A percentile compares a stretch with the other conserved stretches of the same genome.
These are phyloP conservation scores for Erodium moschatum DNA, from an alignment of 441 rosid species.

Conservation along the genomic window DNA sequence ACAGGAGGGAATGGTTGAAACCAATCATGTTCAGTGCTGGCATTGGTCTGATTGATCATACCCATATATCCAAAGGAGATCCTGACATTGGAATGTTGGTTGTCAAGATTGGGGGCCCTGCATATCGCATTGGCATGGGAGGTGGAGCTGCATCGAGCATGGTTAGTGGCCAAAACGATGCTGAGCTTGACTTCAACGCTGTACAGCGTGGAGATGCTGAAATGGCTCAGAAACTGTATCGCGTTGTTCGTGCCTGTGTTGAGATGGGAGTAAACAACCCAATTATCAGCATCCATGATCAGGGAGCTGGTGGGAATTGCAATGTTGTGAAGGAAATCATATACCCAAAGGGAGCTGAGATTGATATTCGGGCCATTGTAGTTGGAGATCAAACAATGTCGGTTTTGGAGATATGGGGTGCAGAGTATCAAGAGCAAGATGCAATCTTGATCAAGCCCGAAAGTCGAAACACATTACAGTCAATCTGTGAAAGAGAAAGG, in stretches of 20 bases:
- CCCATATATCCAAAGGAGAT: slow-evolving; percentile 70
- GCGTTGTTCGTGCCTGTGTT: slow-evolving; percentile 80
- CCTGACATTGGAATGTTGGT: slow-evolving; percentile 88
- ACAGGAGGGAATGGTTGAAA: slow-evolving; percentile 91
- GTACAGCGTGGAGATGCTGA: slow-evolving; percentile 97
- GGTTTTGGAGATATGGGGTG: slow-evolving; percentile 95
- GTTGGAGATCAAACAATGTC: slow-evolving; percentile 96
- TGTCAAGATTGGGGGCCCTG: slow-evolving; percentile 97
- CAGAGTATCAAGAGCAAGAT: slow-evolving; percentile 98
- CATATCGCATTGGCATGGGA: slow-evolving; percentile 94
- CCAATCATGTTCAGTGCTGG: slow-evolving; percentile 97
- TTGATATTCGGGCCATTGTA: slow-evolving; percentile 68
- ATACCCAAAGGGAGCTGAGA: slow-evolving; percentile 84
- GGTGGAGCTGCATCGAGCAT: slow-evolving; percentile 96
- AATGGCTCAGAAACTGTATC: slow-evolving; percentile 90
- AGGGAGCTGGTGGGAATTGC: slow-evolving; percentile 97
- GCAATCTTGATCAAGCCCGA: slow-evolving; percentile 87
- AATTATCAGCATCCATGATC: slow-evolving; percentile 91
- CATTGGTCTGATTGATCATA: slow-evolving; percentile 87
- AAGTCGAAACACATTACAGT: slow-evolving; percentile 52
- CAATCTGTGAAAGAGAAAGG: slow-evolving; percentile 89
- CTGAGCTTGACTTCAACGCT: slow-evolving; percentile 94
- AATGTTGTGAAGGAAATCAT: slow-evolving; percentile 94
- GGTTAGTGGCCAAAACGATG: slow-evolving; percentile 95
- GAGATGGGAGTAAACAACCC: slow-evolving; percentile 92